Conservation (phyloP, 2,329 filamentous ascomycete species). For the Magnaporthiopsis incrustans region DNA sequence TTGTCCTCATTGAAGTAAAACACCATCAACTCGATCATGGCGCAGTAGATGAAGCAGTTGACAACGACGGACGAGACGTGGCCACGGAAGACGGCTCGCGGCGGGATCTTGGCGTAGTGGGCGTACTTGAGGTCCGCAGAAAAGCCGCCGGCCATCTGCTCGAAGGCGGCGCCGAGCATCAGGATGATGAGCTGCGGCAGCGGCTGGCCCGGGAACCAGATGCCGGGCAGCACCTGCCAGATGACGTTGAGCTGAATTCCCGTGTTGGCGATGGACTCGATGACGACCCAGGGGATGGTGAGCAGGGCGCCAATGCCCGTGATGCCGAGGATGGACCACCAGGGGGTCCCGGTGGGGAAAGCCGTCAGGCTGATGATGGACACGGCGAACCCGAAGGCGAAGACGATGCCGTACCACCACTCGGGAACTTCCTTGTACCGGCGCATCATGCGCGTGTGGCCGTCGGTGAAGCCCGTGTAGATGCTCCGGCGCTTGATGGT, state of each 20-base stretch:
- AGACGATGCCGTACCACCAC: constrained; percentile 37
- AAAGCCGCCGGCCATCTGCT: constrained; percentile 5
- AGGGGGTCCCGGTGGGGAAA: constrained; percentile 23
- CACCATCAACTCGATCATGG: constrained; percentile 33
- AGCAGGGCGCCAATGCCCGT: constrained; percentile 20
- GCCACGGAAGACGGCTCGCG: constrained; percentile 29
- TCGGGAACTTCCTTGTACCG: constrained; percentile 37
- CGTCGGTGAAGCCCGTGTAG: constrained; percentile 33
- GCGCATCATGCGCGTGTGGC: constrained; percentile 33
- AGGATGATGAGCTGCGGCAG: constrained; percentile 5
- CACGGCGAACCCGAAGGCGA: constrained; percentile 19
- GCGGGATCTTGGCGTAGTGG: constrained; percentile 33
- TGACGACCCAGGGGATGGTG: constrained; percentile 7
- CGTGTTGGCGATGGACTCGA: constrained; percentile 5
- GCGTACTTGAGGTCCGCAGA: constrained; percentile 32
- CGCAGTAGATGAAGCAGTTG: constrained; percentile 30
- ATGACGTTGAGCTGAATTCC: constrained; percentile 5
- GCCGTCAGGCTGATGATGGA: constrained; percentile 25
- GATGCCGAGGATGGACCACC: constrained; percentile 23
- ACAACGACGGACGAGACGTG: constrained; percentile 37
- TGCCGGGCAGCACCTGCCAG: constrained; percentile 6
- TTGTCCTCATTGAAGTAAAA: constrained; percentile 22
- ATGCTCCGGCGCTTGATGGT: constrained; percentile 28
- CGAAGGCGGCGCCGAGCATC: constrained; percentile 5
- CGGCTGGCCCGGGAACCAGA: constrained; percentile 5